Percentiles rank a stretch among this genome's conserved stretches.
These are phyloP conservation scores for Aspergillus sp. DNA, from an alignment of 2,329 filamentous ascomycete genomes.

Conservation along the genomic window DNA sequence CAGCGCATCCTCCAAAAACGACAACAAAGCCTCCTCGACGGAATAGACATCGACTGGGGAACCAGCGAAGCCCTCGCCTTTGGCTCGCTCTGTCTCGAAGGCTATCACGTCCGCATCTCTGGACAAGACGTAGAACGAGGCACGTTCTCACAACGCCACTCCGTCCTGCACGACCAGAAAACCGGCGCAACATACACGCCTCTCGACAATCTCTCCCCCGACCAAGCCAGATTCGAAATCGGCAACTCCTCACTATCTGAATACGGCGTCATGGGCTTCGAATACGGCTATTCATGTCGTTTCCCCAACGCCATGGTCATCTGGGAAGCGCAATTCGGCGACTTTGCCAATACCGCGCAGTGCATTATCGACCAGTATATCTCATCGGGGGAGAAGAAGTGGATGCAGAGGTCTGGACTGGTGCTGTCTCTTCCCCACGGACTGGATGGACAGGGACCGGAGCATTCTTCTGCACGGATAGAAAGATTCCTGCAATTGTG, in stretches of 20 bases:
- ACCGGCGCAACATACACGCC: conserved; percentile 90
- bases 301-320: conserved; percentile 96
- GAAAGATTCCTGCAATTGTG: conserved; percentile 96
- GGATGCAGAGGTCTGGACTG: conserved; percentile 95
- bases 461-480: conserved; percentile 95
- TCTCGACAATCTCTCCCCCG: conserved; percentile 78
- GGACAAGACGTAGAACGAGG: conserved; percentile 99
- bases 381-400: conserved; percentile 95
- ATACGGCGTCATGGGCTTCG: conserved; percentile 79
- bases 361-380: conserved; percentile 99
- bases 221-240: conserved; percentile 94
- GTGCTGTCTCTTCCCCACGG: conserved; percentile 96
- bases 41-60: conserved; percentile 94
- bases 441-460: conserved; percentile 95
- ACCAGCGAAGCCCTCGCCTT: conserved; percentile 96
- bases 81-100: conserved; percentile 83
- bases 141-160: conserved; percentile 97
- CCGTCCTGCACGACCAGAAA: conserved; percentile 96
- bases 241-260: conserved; percentile 86
- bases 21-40: conserved; percentile 87
- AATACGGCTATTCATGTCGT: conserved; percentile 96
- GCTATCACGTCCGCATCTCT: conserved; percentile 94
- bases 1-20: conserved; percentile 90
- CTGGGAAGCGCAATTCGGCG: conserved; percentile 99
- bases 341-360: conserved; percentile 99